Base-by-base conservation (phyloP, 495 filamentous ascomycete genomes). In the Xylaria cubensis region DNA sequence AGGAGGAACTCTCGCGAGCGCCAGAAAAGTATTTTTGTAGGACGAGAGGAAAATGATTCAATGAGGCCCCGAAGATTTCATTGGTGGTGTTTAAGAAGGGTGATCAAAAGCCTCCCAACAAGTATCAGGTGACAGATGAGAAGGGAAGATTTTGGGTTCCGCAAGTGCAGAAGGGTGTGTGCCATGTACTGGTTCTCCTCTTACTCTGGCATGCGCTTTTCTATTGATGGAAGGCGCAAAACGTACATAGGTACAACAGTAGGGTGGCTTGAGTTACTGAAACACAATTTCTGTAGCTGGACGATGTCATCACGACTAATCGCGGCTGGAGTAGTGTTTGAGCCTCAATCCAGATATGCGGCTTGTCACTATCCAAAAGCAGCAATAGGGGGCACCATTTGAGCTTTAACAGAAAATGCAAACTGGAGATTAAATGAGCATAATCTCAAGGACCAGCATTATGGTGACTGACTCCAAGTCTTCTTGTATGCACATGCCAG, bases 231-330 rank as follows among this genome's bases (percentile, higher is more conserved):
- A 41, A 32, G 51, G 36, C 34, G 44, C 36, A 39, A 51, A 69
- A 39, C 67, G 55, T 69, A 69, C 55, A 61, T 69, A 61, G 67
- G 53, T 69, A 69, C 56, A 69, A 50, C 5, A 48, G 10, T 9
- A 62, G 24, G 41, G 24, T 17, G 13, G 24, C 64, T 53, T 8
- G 12, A 67, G 13, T n/a, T 17, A 10, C 5, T 9, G 48, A 42
- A 42, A 0, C 3, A 64, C 13, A 9, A 42, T 29, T 42, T 46
- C n/a, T 46, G 58, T 9, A 17, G 46, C 29, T 21, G n/a, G 46
- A 41, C 42, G 44, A 61, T 69, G 55, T 69, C 67, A 69, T 69
- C 67, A 51, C 67, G 44, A 51, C 41, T 69, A 50, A 61, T 55
- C 41, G 55, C 44, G 29, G 67, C 55, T 29, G 67, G 67, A 9